Conservation (phyloP, 139 green algal genomes). For the Ostreobium quekettii region DNA sequence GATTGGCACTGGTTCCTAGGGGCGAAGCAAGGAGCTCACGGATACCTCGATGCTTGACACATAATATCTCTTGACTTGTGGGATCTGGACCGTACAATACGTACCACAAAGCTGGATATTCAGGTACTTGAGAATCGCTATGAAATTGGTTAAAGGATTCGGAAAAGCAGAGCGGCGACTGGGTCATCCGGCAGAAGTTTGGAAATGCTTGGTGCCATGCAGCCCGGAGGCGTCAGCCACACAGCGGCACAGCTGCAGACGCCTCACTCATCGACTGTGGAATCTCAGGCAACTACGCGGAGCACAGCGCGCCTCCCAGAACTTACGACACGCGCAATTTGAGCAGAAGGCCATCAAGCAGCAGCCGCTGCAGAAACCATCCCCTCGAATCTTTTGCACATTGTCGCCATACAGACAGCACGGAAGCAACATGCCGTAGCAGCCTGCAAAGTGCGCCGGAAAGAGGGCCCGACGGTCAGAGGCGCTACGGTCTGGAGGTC, state of each 20-base stretch:
- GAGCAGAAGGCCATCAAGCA: background rate
- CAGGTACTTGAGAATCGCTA: too few species aligned
- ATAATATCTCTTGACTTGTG: too few species aligned
- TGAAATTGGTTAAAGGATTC: too few species aligned
- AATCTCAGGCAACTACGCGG: background rate
- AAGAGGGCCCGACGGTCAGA: too few species aligned
- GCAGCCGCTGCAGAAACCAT: background rate
- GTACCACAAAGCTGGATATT: too few species aligned
- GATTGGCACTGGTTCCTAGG: too few species aligned
- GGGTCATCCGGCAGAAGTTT: background rate
- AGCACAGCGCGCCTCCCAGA: background rate
- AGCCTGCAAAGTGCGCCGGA: too few species aligned
- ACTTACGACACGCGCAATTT: background rate
- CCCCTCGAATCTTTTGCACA: background rate
- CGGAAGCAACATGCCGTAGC: too few species aligned
- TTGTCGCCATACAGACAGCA: slow-evolving; percentile 2
- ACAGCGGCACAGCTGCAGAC: background rate
- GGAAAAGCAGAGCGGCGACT: background rate
- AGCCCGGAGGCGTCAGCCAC: background rate
- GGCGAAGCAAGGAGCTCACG: too few species aligned
- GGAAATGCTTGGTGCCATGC: background rate
- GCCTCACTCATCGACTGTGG: background rate
- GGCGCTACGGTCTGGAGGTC: too few species aligned
- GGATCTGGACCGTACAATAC: too few species aligned
- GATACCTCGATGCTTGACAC: too few species aligned